Evolutionary conservation across 495 filamentous ascomycete species (phyloP).

Genomic region (Neurospora sp.): DNA sequence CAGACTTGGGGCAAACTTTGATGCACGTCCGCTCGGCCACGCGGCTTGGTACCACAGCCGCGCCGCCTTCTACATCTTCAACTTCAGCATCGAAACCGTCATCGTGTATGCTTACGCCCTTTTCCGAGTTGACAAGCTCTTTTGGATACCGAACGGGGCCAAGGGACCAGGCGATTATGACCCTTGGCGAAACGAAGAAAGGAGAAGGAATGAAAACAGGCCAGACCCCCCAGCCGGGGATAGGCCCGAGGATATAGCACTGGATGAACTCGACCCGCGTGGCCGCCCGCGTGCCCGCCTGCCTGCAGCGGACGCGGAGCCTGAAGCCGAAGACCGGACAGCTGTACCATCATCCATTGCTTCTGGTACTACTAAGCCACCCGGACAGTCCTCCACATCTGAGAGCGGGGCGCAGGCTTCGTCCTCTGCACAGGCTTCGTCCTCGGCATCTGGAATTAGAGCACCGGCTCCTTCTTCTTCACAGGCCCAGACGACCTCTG

Average conservation of each 20-base stretch:
- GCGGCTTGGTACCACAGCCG: conserved; percentile 62
- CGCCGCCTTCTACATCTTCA: conserved; percentile 69
- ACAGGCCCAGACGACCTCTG: no score
- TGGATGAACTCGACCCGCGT: background rate
- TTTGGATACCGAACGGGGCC: conserved; percentile 50
- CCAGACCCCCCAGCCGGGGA: background rate
- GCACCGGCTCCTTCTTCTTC: background rate
- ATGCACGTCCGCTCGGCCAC: conserved; percentile 38
- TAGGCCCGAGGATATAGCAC: background rate
- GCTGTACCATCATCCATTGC: background rate
- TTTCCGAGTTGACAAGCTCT: conserved; percentile 58
- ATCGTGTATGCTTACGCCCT: conserved; percentile 56
- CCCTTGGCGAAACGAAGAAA: background rate
- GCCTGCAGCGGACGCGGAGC: background rate
- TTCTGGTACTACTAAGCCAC: background rate
- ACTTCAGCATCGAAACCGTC: conserved; percentile 59
- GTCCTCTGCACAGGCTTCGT: background rate
- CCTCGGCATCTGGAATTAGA: background rate
- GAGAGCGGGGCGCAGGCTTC: background rate
- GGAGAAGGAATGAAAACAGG: background rate
- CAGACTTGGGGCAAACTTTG: conserved; percentile 49
- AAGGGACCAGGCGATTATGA: conserved; percentile 26
- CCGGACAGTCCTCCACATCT: background rate
- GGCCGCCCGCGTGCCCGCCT: background rate
- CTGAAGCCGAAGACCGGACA: background rate